Percentiles rank a stretch among this genome's conserved stretches.
Evolutionary conservation across 108 stramenopile genomes (phyloP).

Genomic region (Conticribra weissflogii): DNA sequence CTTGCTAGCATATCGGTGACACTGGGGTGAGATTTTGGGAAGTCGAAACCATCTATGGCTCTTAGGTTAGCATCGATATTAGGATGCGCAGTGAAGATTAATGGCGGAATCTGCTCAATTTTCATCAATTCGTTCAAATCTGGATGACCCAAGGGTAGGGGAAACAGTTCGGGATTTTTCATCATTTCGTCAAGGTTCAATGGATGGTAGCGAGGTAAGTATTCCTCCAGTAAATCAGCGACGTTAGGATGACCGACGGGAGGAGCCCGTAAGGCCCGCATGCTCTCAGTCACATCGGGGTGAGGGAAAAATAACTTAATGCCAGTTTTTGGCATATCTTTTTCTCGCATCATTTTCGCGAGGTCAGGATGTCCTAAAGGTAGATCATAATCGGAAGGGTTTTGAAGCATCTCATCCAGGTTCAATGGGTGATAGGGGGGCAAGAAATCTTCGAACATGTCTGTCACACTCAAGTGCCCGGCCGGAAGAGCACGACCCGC

Average conservation of each 20-base stretch:
- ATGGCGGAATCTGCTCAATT: not conserved
- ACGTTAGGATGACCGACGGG: conserved; percentile 1
- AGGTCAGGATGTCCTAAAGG: too few species aligned
- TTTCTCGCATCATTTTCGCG: too few species aligned
- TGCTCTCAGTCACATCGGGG: too few species aligned
- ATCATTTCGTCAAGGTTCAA: conserved; percentile 12
- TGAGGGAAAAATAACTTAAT: too few species aligned
- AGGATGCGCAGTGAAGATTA: not conserved
- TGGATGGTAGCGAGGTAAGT: conserved; percentile 11
- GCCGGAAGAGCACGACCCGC: not conserved
- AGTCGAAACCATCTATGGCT: not conserved
- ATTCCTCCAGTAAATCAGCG: not conserved
- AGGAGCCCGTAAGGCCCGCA: too few species aligned
- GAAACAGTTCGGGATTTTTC: too few species aligned
- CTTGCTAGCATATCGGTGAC: not conserved
- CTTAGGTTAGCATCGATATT: not conserved
- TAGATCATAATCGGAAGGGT: not conserved
- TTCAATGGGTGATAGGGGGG: not conserved
- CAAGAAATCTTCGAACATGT: not conserved
- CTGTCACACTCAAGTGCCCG: not conserved
- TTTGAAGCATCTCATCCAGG: not conserved
- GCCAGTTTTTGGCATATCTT: too few species aligned
- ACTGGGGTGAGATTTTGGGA: conserved; percentile 1
- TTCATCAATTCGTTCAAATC: not conserved
- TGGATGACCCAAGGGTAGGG: not conserved